Conservation (phyloP, 176 grass and related monocot genomes). For the Microstegium vimineum region DNA sequence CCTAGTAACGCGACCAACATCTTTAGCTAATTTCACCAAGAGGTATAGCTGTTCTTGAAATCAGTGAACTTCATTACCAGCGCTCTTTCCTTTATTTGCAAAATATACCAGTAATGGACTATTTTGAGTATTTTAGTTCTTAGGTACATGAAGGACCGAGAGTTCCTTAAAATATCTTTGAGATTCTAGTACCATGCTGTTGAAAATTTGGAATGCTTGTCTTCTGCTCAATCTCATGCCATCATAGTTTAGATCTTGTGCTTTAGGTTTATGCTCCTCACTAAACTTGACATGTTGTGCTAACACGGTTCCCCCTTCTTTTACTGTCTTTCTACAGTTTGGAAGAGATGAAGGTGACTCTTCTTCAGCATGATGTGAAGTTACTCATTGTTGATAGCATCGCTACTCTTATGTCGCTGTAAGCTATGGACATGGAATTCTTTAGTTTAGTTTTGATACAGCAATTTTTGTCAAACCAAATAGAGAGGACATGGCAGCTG, state of each 20-base stretch:
- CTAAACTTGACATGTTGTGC: background rate
- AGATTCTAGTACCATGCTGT: background rate
- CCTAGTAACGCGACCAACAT: conserved; percentile 65
- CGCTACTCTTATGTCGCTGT: conserved; percentile 69
- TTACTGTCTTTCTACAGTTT: conserved; percentile 41
- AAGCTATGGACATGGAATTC: conserved; percentile 25
- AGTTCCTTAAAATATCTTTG: background rate
- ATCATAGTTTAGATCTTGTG: background rate
- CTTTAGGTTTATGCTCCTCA: conserved; percentile 2
- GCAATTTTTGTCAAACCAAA: too few species aligned
- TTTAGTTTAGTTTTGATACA: background rate
- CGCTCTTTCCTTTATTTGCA: background rate
- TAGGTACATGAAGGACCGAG: background rate
- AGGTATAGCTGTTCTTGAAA: conserved; percentile 46
- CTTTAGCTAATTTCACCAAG: conserved; percentile 79
- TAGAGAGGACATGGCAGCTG: too few species aligned
- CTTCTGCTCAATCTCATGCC: background rate
- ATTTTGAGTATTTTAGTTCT: background rate
- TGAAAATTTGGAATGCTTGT: background rate
- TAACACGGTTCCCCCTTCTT: background rate
- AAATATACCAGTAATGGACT: background rate
- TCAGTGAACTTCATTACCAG: background rate
- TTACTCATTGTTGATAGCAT: conserved; percentile 95
- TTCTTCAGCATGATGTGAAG: conserved; percentile 90
- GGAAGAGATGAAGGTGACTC: conserved; percentile 85